These are phyloP conservation scores for Zoysia matrella DNA, from an alignment of 202 grass and related monocot genomes.

Conservation along the genomic window DNA sequence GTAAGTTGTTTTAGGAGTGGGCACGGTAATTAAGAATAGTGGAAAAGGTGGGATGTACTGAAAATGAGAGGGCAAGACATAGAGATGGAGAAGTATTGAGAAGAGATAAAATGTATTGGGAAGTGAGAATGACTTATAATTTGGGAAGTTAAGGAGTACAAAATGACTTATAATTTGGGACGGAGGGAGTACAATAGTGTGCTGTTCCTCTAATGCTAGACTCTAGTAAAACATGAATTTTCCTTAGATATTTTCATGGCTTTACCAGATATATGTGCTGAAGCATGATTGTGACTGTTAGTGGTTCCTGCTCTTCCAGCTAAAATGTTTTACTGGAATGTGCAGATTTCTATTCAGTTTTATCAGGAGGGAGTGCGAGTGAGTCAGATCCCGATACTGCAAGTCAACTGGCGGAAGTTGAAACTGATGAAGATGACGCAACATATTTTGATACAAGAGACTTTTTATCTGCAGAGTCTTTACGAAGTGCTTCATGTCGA, in stretches of 20 bases:
- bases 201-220: background rate
- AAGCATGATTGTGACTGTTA: conserved; percentile 7
- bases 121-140: no score
- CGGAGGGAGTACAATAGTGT: background rate
- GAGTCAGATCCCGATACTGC: conserved; percentile 90
- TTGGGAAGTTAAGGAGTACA: no score
- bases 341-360: conserved; percentile 97
- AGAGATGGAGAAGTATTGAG: no score
- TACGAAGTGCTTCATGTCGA: conserved; percentile 83
- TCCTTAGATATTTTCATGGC: background rate
- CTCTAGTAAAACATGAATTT: background rate
- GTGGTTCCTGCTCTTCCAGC: background rate
- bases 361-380: conserved; percentile 86
- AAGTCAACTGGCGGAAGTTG: conserved; percentile 79
- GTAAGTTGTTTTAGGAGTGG: no score
- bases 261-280: background rate
- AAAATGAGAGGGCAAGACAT: no score
- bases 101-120: no score
- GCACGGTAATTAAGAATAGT: no score
- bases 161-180: no score
- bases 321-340: conserved; percentile 23
- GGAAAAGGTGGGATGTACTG: no score
- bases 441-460: conserved; percentile 94
- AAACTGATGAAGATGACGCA: conserved; percentile 87
- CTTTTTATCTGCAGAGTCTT: conserved; percentile 75